A percentile compares a stretch with the other conserved stretches of the same genome.
These are phyloP conservation scores for Aphanocladium album DNA, from an alignment of 2,329 filamentous ascomycete species.

Conservation along the genomic window DNA sequence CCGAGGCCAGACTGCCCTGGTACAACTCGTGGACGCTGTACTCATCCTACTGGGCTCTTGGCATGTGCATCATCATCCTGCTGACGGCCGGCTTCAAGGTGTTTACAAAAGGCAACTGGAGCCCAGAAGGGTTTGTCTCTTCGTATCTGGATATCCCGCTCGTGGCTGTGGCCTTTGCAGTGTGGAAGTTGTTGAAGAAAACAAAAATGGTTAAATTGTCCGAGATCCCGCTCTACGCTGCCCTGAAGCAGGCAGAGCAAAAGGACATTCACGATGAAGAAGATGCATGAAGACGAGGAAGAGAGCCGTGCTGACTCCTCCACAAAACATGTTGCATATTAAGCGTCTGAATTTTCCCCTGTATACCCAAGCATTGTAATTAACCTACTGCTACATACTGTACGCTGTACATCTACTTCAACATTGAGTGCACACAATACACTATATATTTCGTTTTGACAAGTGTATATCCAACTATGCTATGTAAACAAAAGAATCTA, in stretches of 20 bases:
- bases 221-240: slow-evolving; percentile 47
- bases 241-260: slow-evolving; percentile 42
- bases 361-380: background rate
- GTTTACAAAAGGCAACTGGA: slow-evolving; percentile 57
- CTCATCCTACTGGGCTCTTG: slow-evolving; percentile 55
- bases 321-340: background rate
- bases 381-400: background rate
- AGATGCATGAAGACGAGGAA: background rate
- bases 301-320: background rate
- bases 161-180: slow-evolving; percentile 49
- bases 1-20: slow-evolving; percentile 51
- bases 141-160: slow-evolving; percentile 59
- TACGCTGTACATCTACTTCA: background rate
- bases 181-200: slow-evolving; percentile 63
- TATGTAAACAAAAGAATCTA: background rate
- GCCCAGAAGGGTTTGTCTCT: slow-evolving; percentile 52
- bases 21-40: slow-evolving; percentile 58
- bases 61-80: slow-evolving; percentile 59
- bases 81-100: slow-evolving; percentile 65
- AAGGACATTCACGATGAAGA: slow-evolving; percentile 1
- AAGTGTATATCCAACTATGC: background rate
- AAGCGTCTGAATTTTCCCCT: background rate
- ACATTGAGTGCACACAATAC: background rate
- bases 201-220: slow-evolving; percentile 49
- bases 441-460: background rate